A percentile compares a stretch with the other conserved stretches of the same genome.
Evolutionary conservation across 1,139 yeast species (phyloP).

Genomic region (Hyphopichia burtonii): DNA sequence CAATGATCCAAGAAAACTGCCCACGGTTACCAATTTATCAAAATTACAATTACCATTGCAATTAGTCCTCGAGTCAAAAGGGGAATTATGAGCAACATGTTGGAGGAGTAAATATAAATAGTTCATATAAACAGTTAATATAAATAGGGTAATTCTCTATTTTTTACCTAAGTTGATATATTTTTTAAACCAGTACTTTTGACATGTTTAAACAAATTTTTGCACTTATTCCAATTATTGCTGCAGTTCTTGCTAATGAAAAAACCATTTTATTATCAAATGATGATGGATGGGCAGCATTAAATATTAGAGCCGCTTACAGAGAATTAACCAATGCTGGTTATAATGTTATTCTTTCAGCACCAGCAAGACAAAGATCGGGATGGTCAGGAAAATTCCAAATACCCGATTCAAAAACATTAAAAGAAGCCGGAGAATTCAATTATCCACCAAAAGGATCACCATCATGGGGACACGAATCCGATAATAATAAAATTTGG

Average conservation of each 20-base stretch:
- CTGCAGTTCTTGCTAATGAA: conserved; percentile 17
- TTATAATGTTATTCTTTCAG: conserved; percentile 53
- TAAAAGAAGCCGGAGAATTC: conserved; percentile 44
- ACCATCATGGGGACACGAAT: conserved; percentile 50
- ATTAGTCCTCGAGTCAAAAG: too few relatives aligned
- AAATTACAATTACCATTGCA: too few relatives aligned
- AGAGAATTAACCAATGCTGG: conserved; percentile 53
- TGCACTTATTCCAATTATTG: conserved; percentile 10
- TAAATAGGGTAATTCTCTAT: too few relatives aligned
- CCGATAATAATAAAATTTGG: conserved; percentile 41
- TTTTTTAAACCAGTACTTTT: too few relatives aligned
- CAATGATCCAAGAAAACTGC: too few relatives aligned
- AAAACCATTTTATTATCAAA: conserved; percentile 57
- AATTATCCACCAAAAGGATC: conserved; percentile 40
- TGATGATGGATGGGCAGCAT: conserved; percentile 61
- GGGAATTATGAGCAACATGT: too few relatives aligned
- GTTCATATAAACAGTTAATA: too few relatives aligned
- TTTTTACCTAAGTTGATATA: too few relatives aligned
- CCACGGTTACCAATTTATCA: too few relatives aligned
- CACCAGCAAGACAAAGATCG: conserved; percentile 59
- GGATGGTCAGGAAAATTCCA: conserved; percentile 58
- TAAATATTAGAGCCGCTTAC: conserved; percentile 61
- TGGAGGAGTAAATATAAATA: too few relatives aligned
- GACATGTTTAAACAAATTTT: conserved; percentile 1
- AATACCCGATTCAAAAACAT: conserved; percentile 40